Evolutionary conservation across 2,329 filamentous ascomycete species (phyloP), one percentile per base, ranked within the genome.

Genomic region (Cryphonectria naterciae): DNA sequence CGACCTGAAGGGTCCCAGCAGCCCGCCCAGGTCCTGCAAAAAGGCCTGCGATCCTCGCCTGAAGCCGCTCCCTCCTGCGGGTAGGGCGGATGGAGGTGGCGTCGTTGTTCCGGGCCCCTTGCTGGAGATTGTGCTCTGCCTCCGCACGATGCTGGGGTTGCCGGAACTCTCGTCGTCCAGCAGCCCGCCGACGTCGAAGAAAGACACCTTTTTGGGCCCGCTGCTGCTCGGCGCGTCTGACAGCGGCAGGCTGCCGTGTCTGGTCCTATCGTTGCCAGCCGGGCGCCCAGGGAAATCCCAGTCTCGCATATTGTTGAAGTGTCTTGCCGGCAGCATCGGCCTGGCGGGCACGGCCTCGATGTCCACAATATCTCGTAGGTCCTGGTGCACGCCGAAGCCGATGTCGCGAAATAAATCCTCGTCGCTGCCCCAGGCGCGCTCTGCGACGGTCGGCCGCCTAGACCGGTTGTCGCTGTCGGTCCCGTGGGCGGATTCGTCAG

Each of bases 321-420:
- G 13, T 63, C 64, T 68, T 22, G 66, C 61, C 35, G 68, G 83
- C 69, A 1, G 75, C 60, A 75, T 76, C 52, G 76, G 77, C 39
- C 76, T 75, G 37, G 78, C 77, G 67, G 65, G 65, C 69, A 15
- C 72, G 67, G 58, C 68, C 49, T 73, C 73, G 2, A 69, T 69
- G 15, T 74, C 70, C 22, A 77, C 79, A 2, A 74, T 76, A 15
- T 83, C 81, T 43, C 86, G 84, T 25, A 90, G 77, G 68, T 86
- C 83, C 0, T 84, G 84, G 54, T 87, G 83, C 4, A 89, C 86
- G 17, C 92, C 88, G 54, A 95, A 88, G 10, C 95, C 95, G 4
- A 97, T 77, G 72, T 91, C 93, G 66, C 92, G 86, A 5, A 97
- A 94, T 1, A 98, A 87, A 78, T 98, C 94, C 77, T 97, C 94